Conservation (phyloP, 2,329 filamentous ascomycete genomes). For the Verticillium nubilum region DNA sequence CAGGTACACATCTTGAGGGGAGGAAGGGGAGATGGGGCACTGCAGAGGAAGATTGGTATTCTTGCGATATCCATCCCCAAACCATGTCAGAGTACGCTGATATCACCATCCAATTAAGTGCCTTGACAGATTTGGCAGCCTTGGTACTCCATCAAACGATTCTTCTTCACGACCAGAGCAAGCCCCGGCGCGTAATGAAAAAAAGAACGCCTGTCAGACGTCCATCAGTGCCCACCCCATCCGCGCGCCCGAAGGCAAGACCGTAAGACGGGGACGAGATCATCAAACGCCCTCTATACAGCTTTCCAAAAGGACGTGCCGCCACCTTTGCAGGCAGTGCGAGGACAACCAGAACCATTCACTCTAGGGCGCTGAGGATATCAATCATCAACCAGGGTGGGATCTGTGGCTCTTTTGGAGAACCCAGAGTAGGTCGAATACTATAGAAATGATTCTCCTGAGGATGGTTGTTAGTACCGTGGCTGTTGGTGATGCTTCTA, state of each 20-base stretch:
- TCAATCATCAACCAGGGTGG: slow-evolving; percentile 92
- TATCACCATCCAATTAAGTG: no score
- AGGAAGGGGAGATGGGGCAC: no score
- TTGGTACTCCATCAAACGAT: not conserved
- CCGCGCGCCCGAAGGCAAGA: slow-evolving; percentile 72
- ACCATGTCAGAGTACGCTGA: no score
- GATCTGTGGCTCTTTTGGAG: slow-evolving; percentile 88
- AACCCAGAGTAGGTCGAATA: slow-evolving; percentile 90
- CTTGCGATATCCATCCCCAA: no score
- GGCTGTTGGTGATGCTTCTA: slow-evolving; percentile 5
- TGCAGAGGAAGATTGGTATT: no score
- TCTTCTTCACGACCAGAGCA: slow-evolving; percentile 45
- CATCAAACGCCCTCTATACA: slow-evolving; percentile 89
- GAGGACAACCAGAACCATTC: slow-evolving; percentile 61
- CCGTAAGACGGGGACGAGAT: slow-evolving; percentile 74
- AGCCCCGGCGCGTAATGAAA: slow-evolving; percentile 50
- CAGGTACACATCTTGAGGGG: no score
- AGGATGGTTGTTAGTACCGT: slow-evolving; percentile 7
- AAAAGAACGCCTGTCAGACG: slow-evolving; percentile 73
- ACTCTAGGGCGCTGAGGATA: slow-evolving; percentile 87
- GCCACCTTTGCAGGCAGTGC: slow-evolving; percentile 58
- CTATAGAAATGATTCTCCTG: slow-evolving; percentile 97
- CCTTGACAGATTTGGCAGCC: no score
- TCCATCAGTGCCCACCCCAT: slow-evolving; percentile 79
- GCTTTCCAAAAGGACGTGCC: slow-evolving; percentile 30